These are phyloP conservation scores for Penicillium sumatraense DNA, from an alignment of 2,329 filamentous ascomycete species.

Conservation along the genomic window DNA sequence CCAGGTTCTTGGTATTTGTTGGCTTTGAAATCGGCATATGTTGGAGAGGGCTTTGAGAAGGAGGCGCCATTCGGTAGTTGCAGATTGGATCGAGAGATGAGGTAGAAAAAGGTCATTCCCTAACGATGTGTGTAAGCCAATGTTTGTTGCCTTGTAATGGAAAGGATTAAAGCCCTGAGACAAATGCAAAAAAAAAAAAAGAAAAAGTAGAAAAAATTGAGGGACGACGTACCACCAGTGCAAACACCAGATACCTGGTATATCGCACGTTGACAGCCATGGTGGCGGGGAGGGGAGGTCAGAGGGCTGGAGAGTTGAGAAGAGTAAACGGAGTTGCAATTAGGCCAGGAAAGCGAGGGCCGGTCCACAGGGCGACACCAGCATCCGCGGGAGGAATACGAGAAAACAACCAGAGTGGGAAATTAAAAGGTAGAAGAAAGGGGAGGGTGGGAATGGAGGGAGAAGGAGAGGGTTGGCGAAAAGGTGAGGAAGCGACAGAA, in stretches of 20 bases:
- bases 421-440: too few species aligned
- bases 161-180: not conserved
- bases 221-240: constrained; percentile 77
- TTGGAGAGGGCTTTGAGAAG: constrained; percentile 14
- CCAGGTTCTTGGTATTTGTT: constrained; percentile 40
- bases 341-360: constrained; percentile 14
- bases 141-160: not conserved
- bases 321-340: not conserved
- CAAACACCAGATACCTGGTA: constrained; percentile 73
- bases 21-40: constrained; percentile 28
- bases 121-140: constrained; percentile 28
- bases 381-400: constrained; percentile 2
- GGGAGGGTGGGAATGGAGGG: not conserved
- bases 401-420: not conserved
- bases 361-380: constrained; percentile 11
- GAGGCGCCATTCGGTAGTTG: constrained; percentile 36
- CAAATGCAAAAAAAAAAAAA: not conserved
- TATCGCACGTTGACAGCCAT: constrained; percentile 37
- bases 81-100: constrained; percentile 70
- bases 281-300: constrained; percentile 10
- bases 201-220: not conserved
- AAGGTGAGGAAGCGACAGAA: not conserved
- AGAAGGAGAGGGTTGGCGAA: not conserved
- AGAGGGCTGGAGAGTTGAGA: not conserved
- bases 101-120: constrained; percentile 76